Percentiles rank a stretch among this genome's conserved stretches.
These are phyloP conservation scores for Alnus rubra DNA, from an alignment of 306 rosid species.

Conservation along the genomic window DNA sequence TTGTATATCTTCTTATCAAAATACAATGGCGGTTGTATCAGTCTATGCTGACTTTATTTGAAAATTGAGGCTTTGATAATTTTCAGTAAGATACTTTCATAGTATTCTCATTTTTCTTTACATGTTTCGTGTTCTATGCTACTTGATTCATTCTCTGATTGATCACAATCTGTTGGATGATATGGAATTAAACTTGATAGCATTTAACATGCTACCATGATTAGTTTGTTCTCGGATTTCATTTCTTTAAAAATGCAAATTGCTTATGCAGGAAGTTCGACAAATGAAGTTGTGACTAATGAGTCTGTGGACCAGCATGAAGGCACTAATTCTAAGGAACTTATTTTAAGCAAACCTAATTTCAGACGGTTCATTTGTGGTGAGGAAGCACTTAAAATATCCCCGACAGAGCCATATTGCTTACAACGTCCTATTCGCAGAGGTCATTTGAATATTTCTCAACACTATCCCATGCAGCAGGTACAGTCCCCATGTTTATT, in stretches of 20 bases:
- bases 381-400: conserved; percentile 83
- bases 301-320: conserved; percentile 51
- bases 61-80: background rate
- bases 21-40: background rate
- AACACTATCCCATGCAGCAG: conserved; percentile 93
- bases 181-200: conserved; percentile 17
- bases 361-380: conserved; percentile 69
- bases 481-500: conserved; percentile 36
- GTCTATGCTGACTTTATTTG: background rate
- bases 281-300: conserved; percentile 35
- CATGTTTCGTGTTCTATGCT: background rate
- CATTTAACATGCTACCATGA: conserved; percentile 7
- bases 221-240: conserved; percentile 33
- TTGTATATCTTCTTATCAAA: background rate
- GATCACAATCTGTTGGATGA: conserved; percentile 24
- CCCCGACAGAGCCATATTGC: conserved; percentile 72
- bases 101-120: background rate
- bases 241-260: conserved; percentile 18
- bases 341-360: conserved; percentile 36
- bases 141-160: conserved; percentile 12
- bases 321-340: conserved; percentile 50
- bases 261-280: conserved; percentile 48
- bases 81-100: background rate
- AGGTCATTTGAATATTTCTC: conserved; percentile 90
- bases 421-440: conserved; percentile 89